A percentile compares a stretch with the other conserved stretches of the same genome.
Evolutionary conservation across 345 rosid genomes (phyloP).

Genomic region (Acer saccharum): DNA sequence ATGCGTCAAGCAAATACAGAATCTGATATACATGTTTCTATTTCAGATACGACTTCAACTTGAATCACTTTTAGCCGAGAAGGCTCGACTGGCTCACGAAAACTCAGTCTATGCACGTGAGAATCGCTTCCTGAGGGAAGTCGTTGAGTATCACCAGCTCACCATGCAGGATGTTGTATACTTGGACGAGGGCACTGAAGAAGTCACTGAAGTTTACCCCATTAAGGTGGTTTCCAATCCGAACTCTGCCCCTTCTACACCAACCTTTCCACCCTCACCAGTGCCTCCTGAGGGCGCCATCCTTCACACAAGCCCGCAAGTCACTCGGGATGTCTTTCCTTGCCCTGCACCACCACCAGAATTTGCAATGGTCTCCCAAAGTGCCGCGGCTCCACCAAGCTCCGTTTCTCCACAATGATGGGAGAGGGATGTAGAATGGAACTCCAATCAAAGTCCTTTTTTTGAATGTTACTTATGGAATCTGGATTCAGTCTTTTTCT

Average conservation of each 20-base stretch:
- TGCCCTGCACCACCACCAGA: conserved; percentile 43
- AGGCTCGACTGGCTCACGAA: conserved; percentile 96
- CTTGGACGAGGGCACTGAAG: conserved; percentile 83
- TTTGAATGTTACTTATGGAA: conserved; percentile 9
- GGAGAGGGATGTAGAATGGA: conserved; percentile 11
- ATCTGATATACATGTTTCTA: conserved; percentile 12
- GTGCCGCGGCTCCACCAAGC: not conserved
- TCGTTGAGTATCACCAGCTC: conserved; percentile 93
- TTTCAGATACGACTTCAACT: conserved; percentile 84
- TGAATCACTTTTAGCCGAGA: conserved; percentile 87
- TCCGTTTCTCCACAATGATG: conserved; percentile 9
- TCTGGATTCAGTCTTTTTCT: not conserved
- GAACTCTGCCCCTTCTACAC: conserved; percentile 16
- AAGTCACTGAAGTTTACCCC: conserved; percentile 86
- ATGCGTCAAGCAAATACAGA: not conserved
- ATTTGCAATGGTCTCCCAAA: conserved; percentile 22
- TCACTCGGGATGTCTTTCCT: conserved; percentile 27
- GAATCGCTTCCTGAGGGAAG: conserved; percentile 87
- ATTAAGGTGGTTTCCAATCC: conserved; percentile 45
- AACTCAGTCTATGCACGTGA: conserved; percentile 81
- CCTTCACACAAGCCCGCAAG: conserved; percentile 20
- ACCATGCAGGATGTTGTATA: conserved; percentile 96
- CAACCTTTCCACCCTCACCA: conserved; percentile 13
- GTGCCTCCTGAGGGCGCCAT: conserved; percentile 19
- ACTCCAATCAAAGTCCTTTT: not conserved